A percentile compares a stretch with the other conserved stretches of the same genome.
Conservation (phyloP, 176 grass and related monocot genomes). For the Dendrocalamus sinicus region DNA sequence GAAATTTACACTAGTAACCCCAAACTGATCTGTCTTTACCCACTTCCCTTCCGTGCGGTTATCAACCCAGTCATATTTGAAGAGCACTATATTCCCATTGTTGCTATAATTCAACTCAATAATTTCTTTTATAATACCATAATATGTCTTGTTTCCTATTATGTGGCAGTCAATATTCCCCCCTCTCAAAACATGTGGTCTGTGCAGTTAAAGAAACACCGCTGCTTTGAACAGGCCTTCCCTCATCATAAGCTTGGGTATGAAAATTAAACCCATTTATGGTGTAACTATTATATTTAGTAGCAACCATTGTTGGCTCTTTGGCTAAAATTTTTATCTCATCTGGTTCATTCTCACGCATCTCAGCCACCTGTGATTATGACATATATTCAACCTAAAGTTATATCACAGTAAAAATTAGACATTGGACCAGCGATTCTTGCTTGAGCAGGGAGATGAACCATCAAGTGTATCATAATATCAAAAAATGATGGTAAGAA, state of each 20-base stretch:
- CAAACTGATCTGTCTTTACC: neutral
- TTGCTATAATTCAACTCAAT: neutral
- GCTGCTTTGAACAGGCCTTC: no score
- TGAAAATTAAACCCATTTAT: no score
- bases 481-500: neutral
- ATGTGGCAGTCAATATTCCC: neutral
- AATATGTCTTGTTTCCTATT: neutral
- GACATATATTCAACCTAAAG: neutral
- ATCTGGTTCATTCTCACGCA: neutral
- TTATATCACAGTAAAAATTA: no score
- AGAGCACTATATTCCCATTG: neutral
- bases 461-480: neutral
- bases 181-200: neutral
- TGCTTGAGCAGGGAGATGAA: neutral
- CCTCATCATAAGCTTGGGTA: no score
- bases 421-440: neutral
- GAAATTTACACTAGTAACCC: neutral
- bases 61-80: neutral
- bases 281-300: no score
- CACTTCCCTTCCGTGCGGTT: neutral
- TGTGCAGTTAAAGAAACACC: no score
- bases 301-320: neutral
- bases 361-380: neutral
- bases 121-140: constrained; percentile 12
- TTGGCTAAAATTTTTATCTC: neutral